phyloP scores from a whole-genome alignment of 768 basidiomycete genomes.

The Coprinellus aureogranulatus region DNA sequence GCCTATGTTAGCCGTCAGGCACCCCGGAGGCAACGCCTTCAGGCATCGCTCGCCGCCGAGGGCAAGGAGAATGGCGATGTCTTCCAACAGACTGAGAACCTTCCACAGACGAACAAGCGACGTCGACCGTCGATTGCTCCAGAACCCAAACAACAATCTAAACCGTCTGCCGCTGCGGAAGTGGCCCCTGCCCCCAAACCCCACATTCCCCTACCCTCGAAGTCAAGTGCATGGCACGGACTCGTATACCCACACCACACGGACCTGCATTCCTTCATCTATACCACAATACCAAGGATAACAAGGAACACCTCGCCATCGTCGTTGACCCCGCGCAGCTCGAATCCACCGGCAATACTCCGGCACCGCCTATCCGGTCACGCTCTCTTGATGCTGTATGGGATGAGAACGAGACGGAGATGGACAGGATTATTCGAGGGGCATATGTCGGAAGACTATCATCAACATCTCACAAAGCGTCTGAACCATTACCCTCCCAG shows the following conservation, averaged over 20 bases:
- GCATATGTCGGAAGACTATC: conserved; percentile 87
- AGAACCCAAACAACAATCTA: conserved; percentile 25
- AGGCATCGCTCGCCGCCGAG: conserved; percentile 29
- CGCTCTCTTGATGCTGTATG: conserved; percentile 79
- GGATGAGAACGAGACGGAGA: conserved; percentile 82
- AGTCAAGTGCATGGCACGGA: conserved; percentile 94
- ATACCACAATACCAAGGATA: conserved; percentile 90
- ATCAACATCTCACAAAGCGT: conserved; percentile 47
- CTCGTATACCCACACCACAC: conserved; percentile 94
- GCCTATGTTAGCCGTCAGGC: conserved; percentile 74
- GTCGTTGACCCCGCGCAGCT: conserved; percentile 91
- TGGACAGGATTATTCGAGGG: conserved; percentile 90
- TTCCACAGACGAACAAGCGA: conserved; percentile 39
- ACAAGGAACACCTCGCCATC: conserved; percentile 93
- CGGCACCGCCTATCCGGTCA: conserved; percentile 73
- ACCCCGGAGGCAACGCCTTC: conserved; percentile 62
- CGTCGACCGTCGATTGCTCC: conserved; percentile 35
- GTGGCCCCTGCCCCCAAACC: conserved; percentile 20
- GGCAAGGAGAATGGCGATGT: conserved; percentile 53
- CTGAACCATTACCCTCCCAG: conserved; percentile 26
- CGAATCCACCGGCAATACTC: conserved; percentile 33
- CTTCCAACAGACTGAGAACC: conserved; percentile 37
- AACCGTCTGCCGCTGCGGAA: conserved; percentile 19
- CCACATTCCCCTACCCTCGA: conserved; percentile 38
- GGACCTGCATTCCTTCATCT: conserved; percentile 91